Percentiles rank a stretch among this genome's conserved stretches.
Conservation (phyloP, 2,329 filamentous ascomycete species). For the Xylariaceae sp. region DNA sequence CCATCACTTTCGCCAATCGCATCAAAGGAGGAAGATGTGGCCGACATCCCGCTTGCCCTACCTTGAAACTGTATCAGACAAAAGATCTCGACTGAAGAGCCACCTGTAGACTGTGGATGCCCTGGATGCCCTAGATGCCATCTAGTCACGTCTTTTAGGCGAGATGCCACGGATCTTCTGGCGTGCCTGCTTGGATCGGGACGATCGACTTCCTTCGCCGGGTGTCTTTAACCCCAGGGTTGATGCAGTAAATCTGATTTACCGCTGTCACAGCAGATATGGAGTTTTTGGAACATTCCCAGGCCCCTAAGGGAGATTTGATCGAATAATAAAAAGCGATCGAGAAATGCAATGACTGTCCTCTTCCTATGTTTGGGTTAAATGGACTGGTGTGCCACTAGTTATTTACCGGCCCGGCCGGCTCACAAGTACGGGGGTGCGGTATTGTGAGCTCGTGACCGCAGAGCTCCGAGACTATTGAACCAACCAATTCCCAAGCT, state of each 20-base stretch:
- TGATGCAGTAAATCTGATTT: neutral
- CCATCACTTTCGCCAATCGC: constrained; percentile 9
- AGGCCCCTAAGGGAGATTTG: neutral
- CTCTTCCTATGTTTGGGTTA: neutral
- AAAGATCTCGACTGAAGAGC: too few species aligned
- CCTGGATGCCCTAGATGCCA: neutral
- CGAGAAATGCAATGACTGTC: neutral
- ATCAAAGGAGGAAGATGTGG: constrained; percentile 2
- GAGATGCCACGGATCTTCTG: neutral
- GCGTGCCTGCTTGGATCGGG: neutral
- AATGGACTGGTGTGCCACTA: constrained; percentile 11
- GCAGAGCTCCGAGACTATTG: constrained; percentile 19
- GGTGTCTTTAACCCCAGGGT: too few species aligned
- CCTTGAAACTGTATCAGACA: constrained; percentile 7
- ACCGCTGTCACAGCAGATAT: neutral
- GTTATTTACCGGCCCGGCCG: constrained; percentile 16
- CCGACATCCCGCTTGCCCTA: constrained; percentile 5
- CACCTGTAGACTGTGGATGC: too few species aligned
- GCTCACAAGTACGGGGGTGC: constrained; percentile 18
- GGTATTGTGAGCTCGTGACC: constrained; percentile 22
- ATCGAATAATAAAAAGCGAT: neutral
- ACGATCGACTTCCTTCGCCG: constrained; percentile 7
- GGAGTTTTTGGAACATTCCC: neutral
- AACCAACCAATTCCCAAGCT: constrained; percentile 12
- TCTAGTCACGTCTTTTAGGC: constrained; percentile 1